These are phyloP conservation scores for Ogataea thermomethanolica DNA, from an alignment of 805 yeast genomes.

Conservation along the genomic window DNA sequence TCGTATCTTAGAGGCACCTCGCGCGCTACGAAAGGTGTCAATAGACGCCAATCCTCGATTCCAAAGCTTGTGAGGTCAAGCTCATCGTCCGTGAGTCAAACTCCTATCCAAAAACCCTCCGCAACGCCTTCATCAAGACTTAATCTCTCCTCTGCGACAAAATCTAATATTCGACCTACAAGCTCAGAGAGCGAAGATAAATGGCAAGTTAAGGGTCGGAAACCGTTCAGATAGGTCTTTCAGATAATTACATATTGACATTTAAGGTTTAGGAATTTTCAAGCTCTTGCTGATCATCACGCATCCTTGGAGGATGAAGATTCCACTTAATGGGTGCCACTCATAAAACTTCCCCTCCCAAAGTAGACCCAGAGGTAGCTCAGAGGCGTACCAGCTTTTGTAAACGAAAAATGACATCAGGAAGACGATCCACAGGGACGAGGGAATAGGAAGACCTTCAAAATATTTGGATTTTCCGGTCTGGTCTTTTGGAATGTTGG, in stretches of 20 bases:
- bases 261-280: conserved; percentile 81
- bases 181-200: conserved; percentile 5
- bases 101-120: conserved; percentile 1
- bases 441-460: conserved; percentile 96
- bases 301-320: conserved; percentile 79
- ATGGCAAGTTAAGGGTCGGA: conserved; percentile 28
- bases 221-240: conserved; percentile 26
- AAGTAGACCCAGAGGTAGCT: conserved; percentile 64
- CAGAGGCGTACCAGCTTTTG: conserved; percentile 37
- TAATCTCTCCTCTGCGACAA: conserved; percentile 19
- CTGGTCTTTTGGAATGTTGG: conserved; percentile 85
- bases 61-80: conserved; percentile 15
- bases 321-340: conserved; percentile 65
- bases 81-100: conserved; percentile 7
- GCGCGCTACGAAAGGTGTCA: conserved; percentile 1
- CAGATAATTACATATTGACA: conserved; percentile 11
- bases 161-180: conserved; percentile 2
- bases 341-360: conserved; percentile 58
- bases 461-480: conserved; percentile 86
- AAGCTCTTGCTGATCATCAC: conserved; percentile 88
- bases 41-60: conserved; percentile 18
- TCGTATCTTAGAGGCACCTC: conserved; percentile 13
- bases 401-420: conserved; percentile 68
- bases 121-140: conserved; percentile 5
- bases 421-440: conserved; percentile 70